Evolutionary conservation across 139 green algal genomes (phyloP).

Genomic region (Marvania coccoides): DNA sequence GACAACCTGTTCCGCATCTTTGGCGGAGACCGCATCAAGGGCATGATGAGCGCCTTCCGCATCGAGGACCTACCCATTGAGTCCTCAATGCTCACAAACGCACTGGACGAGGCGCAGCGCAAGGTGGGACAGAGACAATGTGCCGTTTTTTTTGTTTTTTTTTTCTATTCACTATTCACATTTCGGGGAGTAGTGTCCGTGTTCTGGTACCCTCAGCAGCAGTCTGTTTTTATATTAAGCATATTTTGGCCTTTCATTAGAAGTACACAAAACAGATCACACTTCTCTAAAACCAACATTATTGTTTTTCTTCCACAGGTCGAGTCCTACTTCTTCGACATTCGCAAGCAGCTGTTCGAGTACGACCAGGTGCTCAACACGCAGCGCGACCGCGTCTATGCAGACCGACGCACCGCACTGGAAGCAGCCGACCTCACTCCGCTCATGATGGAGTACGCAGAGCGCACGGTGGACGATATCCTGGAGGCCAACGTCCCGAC

Average conservation of each 20-base stretch:
- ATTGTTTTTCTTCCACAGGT: conserved; percentile 30
- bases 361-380: conserved; percentile 98
- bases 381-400: conserved; percentile 92
- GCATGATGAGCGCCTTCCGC: conserved; percentile 86
- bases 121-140: conserved; percentile 47
- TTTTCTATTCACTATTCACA: not conserved
- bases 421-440: conserved; percentile 50
- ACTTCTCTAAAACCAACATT: not conserved
- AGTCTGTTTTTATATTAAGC: no score
- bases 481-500: conserved; percentile 89
- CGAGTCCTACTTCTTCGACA: conserved; percentile 98
- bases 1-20: conserved; percentile 95
- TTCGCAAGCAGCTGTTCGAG: conserved; percentile 93
- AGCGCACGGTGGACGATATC: conserved; percentile 95
- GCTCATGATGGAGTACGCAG: conserved; percentile 89
- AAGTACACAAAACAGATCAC: not conserved
- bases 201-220: no score
- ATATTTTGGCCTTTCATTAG: no score
- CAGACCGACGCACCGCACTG: conserved; percentile 74
- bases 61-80: conserved; percentile 96
- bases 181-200: no score
- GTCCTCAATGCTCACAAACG: conserved; percentile 87
- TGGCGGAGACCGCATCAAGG: conserved; percentile 92
- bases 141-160: not conserved
- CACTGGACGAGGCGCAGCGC: conserved; percentile 91